Percentiles rank a stretch among this genome's conserved stretches.
Evolutionary conservation across 106 monocot genomes (phyloP).

Genomic region (Dendrobium chrysotoxum): DNA sequence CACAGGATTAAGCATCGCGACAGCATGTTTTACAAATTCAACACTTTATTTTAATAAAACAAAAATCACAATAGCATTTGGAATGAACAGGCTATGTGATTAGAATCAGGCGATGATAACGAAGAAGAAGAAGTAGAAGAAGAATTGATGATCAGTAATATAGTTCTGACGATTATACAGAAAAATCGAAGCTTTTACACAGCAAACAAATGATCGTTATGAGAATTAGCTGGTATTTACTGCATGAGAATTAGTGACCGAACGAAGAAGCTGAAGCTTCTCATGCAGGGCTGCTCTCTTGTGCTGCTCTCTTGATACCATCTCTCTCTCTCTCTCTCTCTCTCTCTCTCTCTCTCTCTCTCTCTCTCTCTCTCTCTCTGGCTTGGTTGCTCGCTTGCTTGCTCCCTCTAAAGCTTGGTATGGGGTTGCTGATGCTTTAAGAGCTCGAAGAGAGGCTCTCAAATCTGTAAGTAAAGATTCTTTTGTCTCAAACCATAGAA

Average conservation of each 20-base stretch:
- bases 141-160: background rate
- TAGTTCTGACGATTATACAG: no score
- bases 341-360: background rate
- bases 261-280: constrained; percentile 86
- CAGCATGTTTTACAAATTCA: no score
- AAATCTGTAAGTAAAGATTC: background rate
- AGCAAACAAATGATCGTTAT: no score
- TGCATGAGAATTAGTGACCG: constrained; percentile 87
- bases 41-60: no score
- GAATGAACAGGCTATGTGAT: no score
- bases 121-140: background rate
- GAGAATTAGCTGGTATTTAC: constrained; percentile 29
- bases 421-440: background rate
- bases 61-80: no score
- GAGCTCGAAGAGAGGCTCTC: background rate
- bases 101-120: background rate
- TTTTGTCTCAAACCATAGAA: background rate
- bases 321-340: constrained; percentile 22
- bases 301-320: constrained; percentile 60
- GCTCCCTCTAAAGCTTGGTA: background rate
- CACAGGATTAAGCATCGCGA: no score
- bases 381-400: background rate
- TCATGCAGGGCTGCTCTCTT: constrained; percentile 53
- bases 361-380: background rate
- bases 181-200: no score